A percentile compares a stretch with the other conserved stretches of the same genome.
These are phyloP conservation scores for Acanthamoeba lenticulata DNA, from an alignment of 208 protist species.

Conservation along the genomic window DNA sequence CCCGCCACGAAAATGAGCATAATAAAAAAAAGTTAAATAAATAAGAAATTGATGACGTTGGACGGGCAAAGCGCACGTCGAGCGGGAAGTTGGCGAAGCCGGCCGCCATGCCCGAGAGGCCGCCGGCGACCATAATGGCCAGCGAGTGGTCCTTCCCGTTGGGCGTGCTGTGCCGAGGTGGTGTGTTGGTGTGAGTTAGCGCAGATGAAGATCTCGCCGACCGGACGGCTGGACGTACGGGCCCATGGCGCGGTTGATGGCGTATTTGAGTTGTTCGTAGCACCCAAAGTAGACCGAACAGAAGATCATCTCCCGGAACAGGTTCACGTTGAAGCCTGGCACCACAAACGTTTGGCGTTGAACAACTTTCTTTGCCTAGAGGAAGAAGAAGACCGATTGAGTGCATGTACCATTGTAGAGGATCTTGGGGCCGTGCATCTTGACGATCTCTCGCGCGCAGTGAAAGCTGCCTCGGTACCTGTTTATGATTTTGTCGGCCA, in stretches of 20 bases:
- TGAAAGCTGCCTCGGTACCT: constrained; percentile 36
- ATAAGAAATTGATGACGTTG: too few species aligned
- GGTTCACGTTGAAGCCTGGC: constrained; percentile 35
- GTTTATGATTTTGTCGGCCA: not conserved
- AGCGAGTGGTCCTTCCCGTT: constrained; percentile 9
- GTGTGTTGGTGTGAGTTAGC: not conserved
- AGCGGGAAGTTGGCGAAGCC: constrained; percentile 66
- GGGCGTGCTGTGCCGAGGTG: not conserved
- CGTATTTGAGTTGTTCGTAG: constrained; percentile 59
- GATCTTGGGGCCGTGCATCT: constrained; percentile 29
- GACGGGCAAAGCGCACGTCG: too few species aligned
- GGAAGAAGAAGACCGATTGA: not conserved
- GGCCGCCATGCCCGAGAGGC: constrained; percentile 32
- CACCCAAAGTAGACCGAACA: constrained; percentile 44
- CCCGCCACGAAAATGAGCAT: too few species aligned
- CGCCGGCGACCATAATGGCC: constrained; percentile 26
- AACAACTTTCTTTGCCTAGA: not conserved
- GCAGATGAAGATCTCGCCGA: not conserved
- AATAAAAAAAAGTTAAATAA: too few species aligned
- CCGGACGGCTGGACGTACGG: not conserved
- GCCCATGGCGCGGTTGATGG: not conserved
- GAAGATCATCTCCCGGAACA: constrained; percentile 52
- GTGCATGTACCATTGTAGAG: constrained; percentile 21
- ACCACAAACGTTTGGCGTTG: not conserved
- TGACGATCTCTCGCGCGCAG: constrained; percentile 32